These are phyloP conservation scores for Thielaviopsis ethacetica DNA, from an alignment of 2,329 filamentous ascomycete genomes.

Conservation along the genomic window DNA sequence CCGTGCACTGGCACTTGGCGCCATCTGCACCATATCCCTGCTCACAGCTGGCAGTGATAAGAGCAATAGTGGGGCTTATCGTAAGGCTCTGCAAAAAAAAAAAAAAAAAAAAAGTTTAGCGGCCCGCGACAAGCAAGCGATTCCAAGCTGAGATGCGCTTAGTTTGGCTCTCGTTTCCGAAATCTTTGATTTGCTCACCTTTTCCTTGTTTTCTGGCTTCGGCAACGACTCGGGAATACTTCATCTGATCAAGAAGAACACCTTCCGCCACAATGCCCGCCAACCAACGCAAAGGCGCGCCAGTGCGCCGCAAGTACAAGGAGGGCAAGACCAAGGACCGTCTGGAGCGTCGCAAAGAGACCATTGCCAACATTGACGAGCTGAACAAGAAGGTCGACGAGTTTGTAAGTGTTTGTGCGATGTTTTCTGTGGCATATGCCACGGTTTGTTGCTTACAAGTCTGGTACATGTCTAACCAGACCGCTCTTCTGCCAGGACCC, in stretches of 20 bases:
- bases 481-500: conserved; percentile 31
- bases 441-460: neutral
- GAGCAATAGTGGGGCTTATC: conserved; percentile 10
- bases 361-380: conserved; percentile 24
- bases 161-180: neutral
- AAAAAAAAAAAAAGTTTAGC: conserved; percentile 6
- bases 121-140: neutral
- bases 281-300: conserved; percentile 5
- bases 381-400: conserved; percentile 25
- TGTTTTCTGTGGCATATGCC: too few species aligned
- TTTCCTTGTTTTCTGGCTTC: neutral
- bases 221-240: neutral
- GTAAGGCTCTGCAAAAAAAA: conserved; percentile 3
- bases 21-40: neutral
- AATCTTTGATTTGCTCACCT: neutral
- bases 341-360: conserved; percentile 21
- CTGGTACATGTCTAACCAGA: neutral
- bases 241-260: neutral
- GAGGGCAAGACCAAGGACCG: conserved; percentile 12
- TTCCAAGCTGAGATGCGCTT: neutral
- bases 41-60: neutral
- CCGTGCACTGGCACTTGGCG: neutral
- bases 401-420: conserved; percentile 19
- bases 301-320: conserved; percentile 10
- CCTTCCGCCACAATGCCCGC: conserved; percentile 2